These are phyloP conservation scores for Brasilioporus rufonigricans DNA, from an alignment of 768 basidiomycete genomes.

Conservation along the genomic window DNA sequence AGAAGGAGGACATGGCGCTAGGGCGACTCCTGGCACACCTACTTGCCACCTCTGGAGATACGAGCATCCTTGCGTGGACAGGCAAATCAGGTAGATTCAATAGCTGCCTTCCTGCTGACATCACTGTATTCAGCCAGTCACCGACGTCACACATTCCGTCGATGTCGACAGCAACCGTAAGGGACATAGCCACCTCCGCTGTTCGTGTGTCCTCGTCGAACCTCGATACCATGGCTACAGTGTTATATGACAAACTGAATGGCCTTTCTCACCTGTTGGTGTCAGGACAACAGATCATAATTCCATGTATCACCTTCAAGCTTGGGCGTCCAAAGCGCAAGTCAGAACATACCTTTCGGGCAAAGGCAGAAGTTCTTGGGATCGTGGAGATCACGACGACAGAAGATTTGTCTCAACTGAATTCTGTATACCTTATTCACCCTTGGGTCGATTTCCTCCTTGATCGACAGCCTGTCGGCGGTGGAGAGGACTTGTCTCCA, in stretches of 20 bases:
- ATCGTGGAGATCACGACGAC: neutral
- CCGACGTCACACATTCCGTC: neutral
- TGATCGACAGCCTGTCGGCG: neutral
- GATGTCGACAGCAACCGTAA: neutral
- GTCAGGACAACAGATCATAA: neutral
- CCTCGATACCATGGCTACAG: neutral
- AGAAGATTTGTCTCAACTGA: neutral
- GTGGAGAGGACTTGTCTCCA: neutral
- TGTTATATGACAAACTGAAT: neutral
- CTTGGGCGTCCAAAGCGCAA: neutral
- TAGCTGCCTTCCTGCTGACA: neutral
- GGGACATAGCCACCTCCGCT: neutral
- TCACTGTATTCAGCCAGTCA: neutral
- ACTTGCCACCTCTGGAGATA: too few species aligned
- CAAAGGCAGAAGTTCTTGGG: neutral
- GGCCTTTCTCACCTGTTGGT: neutral
- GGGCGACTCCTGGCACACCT: neutral
- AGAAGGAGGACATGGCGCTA: neutral
- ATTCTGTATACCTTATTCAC: neutral
- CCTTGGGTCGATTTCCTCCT: neutral
- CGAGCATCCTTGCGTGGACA: neutral
- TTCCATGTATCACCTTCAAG: neutral
- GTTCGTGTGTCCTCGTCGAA: neutral
- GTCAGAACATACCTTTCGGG: neutral
- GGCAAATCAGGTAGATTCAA: neutral